Evolutionary conservation across 2,329 filamentous ascomycete species (phyloP), one percentile per base, ranked within the genome.

Genomic region (Anthostomella pinea): DNA sequence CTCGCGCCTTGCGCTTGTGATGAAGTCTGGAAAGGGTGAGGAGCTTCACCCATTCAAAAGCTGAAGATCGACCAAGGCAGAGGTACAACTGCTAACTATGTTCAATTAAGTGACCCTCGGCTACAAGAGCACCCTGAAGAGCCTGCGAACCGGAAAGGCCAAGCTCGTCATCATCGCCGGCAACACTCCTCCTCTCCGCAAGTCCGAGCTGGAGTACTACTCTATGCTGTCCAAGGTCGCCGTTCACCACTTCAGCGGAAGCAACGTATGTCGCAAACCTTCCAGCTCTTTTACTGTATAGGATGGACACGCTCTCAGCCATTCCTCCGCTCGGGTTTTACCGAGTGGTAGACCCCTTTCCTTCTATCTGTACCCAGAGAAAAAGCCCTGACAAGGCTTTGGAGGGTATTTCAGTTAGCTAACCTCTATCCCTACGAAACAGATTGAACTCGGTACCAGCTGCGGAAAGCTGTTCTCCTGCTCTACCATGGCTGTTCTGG

Each of bases 401-500:
- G 87, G 88, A 94, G 88, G 88, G 87, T 83, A 71, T 62, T 68
- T 63, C 57, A 67, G 79, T 79, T 83, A 73, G 84, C 77, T 60
- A 56, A 63, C 58, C 49, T 64, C 44, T 57, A 47, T 50, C 46
- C 47, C 46, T 40, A 42, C 19, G 38, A 41, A 63, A 68, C 69
- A 97, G 90, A 96, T 97, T 66, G 93, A 97, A 77, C 81, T 98
- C 56, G 93, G 93, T 64, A 97, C 90, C 2, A 40, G 89, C 58
- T 96, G 90, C 76, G 93, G 93, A 79, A 97, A 97, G 79, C 85
- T 98, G 66, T 98, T 95, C 85, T 82, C 89, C 59, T 95, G 87
- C 83, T 91, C 87, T 56, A 95, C 90, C 72, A 94, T 98, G 86
- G 84, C 90, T 59, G 85, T 97, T 66, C 76, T 97, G 56, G 93